Percentiles rank a stretch among this genome's conserved stretches.
These are phyloP conservation scores for Calcarisporium arbuscula DNA, from an alignment of 2,329 filamentous ascomycete genomes.

Conservation along the genomic window DNA sequence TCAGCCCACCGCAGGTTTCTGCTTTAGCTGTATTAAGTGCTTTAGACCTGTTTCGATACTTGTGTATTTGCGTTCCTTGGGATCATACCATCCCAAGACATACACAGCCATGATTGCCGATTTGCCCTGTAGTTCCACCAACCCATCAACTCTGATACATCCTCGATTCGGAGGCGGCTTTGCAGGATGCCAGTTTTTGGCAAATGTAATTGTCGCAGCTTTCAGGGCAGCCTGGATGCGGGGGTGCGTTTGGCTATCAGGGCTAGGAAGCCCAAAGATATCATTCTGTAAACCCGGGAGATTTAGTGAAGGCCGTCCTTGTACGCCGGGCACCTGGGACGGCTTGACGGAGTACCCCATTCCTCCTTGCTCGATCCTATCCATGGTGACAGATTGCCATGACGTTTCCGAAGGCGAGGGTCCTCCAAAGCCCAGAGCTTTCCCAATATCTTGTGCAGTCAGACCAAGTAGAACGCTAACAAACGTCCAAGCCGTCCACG, in stretches of 20 bases:
- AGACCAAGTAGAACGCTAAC: constrained; percentile 39
- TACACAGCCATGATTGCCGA: constrained; percentile 43
- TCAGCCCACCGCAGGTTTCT: constrained; percentile 25
- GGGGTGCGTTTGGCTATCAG: constrained; percentile 27
- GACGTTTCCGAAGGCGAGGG: constrained; percentile 18
- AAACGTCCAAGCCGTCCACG: constrained; percentile 46
- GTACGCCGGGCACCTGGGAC: constrained; percentile 15
- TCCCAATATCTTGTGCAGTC: constrained; percentile 35
- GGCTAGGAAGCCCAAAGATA: constrained; percentile 18
- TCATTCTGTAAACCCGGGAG: too few relatives aligned
- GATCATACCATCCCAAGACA: constrained; percentile 49
- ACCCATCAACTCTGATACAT: constrained; percentile 44
- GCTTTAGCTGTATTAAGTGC: constrained; percentile 35
- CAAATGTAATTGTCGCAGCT: constrained; percentile 28
- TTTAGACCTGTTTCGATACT: constrained; percentile 35
- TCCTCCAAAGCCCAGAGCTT: constrained; percentile 36
- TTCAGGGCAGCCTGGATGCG: constrained; percentile 25
- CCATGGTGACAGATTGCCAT: constrained; percentile 25
- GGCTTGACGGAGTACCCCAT: constrained; percentile 16
- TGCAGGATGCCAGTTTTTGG: constrained; percentile 40
- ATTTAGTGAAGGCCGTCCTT: constrained; percentile 20
- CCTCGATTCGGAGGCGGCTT: constrained; percentile 41
- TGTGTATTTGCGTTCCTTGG: constrained; percentile 42
- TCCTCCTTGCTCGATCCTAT: constrained; percentile 18
- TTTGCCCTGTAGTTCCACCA: constrained; percentile 46